These are phyloP conservation scores for Pseudocercospora cruenta DNA, from an alignment of 2,329 filamentous ascomycete species.

Conservation along the genomic window DNA sequence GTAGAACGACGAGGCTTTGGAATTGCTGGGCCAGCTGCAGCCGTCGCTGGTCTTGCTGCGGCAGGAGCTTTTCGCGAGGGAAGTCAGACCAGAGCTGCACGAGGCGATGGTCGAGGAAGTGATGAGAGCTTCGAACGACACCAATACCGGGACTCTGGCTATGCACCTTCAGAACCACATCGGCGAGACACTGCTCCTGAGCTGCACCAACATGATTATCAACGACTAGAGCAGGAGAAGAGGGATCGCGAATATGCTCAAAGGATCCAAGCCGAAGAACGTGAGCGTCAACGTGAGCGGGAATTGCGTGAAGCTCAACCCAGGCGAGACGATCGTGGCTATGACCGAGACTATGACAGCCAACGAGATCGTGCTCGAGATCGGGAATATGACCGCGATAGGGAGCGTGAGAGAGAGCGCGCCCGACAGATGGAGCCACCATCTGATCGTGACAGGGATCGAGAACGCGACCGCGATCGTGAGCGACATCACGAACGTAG, in stretches of 20 bases:
- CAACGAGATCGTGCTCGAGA: slow-evolving; percentile 18
- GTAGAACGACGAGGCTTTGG: slow-evolving; percentile 54
- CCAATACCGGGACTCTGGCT: slow-evolving; percentile 37
- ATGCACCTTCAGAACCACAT: slow-evolving; percentile 27
- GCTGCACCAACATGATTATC: slow-evolving; percentile 28
- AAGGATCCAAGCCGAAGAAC: slow-evolving; percentile 33
- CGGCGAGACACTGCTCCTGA: slow-evolving; percentile 36
- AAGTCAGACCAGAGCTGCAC: slow-evolving; percentile 29
- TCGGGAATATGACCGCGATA: slow-evolving; percentile 29
- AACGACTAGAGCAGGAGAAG: slow-evolving; percentile 33
- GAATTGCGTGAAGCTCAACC: slow-evolving; percentile 37
- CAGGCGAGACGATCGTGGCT: slow-evolving; percentile 37
- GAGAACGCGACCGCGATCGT: slow-evolving; percentile 31
- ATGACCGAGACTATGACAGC: slow-evolving; percentile 26
- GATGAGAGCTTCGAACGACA: slow-evolving; percentile 48
- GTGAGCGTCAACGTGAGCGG: slow-evolving; percentile 36
- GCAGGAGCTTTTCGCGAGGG: slow-evolving; percentile 22
- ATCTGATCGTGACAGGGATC: slow-evolving; percentile 23
- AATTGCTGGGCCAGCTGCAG: slow-evolving; percentile 34
- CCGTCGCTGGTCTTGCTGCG: not conserved
- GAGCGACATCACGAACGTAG: slow-evolving; percentile 36
- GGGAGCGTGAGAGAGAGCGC: slow-evolving; percentile 34
- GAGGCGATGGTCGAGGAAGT: slow-evolving; percentile 39
- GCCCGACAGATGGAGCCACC: slow-evolving; percentile 27
- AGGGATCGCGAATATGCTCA: slow-evolving; percentile 32